Percentiles rank a stretch among this genome's conserved stretches.
Evolutionary conservation across 2,329 filamentous ascomycete genomes (phyloP).

Genomic region (Colletotrichum brevisporum): DNA sequence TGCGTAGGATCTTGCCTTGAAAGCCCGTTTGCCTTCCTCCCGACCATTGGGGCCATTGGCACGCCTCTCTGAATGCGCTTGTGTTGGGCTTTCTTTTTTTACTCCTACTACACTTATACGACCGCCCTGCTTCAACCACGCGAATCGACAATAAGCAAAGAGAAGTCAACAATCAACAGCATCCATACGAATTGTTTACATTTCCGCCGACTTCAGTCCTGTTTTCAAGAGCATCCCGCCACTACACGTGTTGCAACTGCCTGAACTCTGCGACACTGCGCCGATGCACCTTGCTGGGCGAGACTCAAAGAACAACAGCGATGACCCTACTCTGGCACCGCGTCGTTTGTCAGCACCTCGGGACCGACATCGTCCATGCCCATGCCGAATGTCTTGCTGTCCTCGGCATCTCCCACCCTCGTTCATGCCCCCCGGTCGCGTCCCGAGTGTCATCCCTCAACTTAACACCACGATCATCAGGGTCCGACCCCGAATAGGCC

Average conservation of each 20-base stretch:
- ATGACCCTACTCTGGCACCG: constrained; percentile 3
- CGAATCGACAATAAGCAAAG: not conserved
- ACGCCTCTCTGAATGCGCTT: not conserved
- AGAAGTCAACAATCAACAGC: not conserved
- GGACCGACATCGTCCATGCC: constrained; percentile 9
- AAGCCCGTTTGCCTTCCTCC: not conserved
- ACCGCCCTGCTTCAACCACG: not conserved
- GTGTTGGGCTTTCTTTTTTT: not conserved
- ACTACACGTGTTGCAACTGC: constrained; percentile 9
- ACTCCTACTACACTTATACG: not conserved
- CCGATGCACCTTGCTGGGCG: not conserved
- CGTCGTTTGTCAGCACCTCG: constrained; percentile 5
- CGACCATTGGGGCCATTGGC: not conserved
- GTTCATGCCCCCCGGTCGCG: constrained; percentile 7
- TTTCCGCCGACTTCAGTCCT: constrained; percentile 2
- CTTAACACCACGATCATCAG: constrained; percentile 30
- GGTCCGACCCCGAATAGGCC: constrained; percentile 34
- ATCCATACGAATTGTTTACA: no score
- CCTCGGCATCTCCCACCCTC: constrained; percentile 24
- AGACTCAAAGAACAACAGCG: constrained; percentile 26
- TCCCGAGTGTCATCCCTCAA: constrained; percentile 19
- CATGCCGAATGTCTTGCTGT: constrained; percentile 9
- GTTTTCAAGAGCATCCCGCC: not conserved
- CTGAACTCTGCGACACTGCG: constrained; percentile 7
- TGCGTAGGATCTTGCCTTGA: constrained; percentile 14